Conservation (phyloP, 2,329 filamentous ascomycete genomes). For the Arthroderma sp. region DNA sequence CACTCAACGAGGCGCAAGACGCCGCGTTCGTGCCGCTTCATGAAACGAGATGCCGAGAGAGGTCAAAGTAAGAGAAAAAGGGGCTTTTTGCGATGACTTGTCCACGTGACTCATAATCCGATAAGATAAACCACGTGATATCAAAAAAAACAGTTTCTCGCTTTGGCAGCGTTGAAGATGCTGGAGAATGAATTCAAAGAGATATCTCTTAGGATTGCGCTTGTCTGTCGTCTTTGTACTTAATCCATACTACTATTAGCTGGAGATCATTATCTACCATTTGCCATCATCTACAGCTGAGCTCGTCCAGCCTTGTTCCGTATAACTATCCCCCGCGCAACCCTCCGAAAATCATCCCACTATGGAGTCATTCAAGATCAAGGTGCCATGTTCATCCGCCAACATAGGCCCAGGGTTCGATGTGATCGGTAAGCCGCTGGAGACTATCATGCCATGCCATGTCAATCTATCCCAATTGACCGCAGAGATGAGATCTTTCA, state of each 20-base stretch:
- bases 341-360: neutral
- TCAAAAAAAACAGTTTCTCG: neutral
- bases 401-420: conserved; percentile 98
- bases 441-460: neutral
- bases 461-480: neutral
- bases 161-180: neutral
- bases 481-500: neutral
- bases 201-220: neutral
- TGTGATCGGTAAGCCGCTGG: conserved; percentile 49
- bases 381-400: conserved; percentile 84
- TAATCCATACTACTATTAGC: too few species aligned
- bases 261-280: too few species aligned
- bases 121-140: neutral
- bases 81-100: too few species aligned
- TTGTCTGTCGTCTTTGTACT: neutral
- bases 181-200: neutral
- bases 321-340: too few species aligned
- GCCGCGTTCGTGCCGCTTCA: too few species aligned
- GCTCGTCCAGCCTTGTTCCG: too few species aligned
- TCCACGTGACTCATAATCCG: neutral
- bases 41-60: too few species aligned
- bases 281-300: too few species aligned
- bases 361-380: conserved; percentile 45
- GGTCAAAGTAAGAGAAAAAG: too few species aligned
- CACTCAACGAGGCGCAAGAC: too few species aligned